Evolutionary conservation across 202 grass and related monocot genomes (phyloP).

Genomic region (Schoenoplectus tabernaemontani): DNA sequence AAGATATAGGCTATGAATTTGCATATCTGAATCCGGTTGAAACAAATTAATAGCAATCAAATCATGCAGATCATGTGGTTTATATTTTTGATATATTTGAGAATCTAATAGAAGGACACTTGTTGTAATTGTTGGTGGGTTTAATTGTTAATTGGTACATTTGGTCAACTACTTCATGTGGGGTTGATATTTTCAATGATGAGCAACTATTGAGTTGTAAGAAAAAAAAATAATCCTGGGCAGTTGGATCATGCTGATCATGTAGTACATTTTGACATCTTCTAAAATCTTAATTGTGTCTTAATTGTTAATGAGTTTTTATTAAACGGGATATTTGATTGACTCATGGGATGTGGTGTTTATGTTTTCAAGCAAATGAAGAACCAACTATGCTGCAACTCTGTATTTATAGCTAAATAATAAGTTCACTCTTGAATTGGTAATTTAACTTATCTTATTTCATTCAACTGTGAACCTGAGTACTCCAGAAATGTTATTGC

Average conservation of each 20-base stretch:
- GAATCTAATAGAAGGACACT: too few species aligned
- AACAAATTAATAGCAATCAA: background rate
- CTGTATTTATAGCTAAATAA: background rate
- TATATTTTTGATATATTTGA: background rate
- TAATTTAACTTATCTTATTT: background rate
- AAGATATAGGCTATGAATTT: background rate
- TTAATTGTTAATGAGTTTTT: background rate
- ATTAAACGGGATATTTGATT: background rate
- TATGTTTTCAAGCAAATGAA: constrained; percentile 1
- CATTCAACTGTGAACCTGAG: background rate
- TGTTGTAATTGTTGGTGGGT: too few species aligned
- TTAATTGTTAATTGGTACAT: too few species aligned
- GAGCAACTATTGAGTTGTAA: too few species aligned
- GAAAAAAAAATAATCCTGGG: too few species aligned
- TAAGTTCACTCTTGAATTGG: background rate
- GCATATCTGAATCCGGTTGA: background rate
- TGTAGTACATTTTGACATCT: too few species aligned
- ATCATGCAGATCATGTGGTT: background rate
- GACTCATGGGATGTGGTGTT: background rate
- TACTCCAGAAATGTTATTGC: background rate
- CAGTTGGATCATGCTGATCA: too few species aligned
- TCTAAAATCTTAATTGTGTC: too few species aligned
- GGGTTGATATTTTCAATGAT: too few species aligned
- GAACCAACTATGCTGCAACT: background rate
- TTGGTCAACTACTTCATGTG: too few species aligned